Evolutionary conservation across 495 filamentous ascomycete genomes (phyloP).

Genomic region (Massariosphaeria phaeospora): DNA sequence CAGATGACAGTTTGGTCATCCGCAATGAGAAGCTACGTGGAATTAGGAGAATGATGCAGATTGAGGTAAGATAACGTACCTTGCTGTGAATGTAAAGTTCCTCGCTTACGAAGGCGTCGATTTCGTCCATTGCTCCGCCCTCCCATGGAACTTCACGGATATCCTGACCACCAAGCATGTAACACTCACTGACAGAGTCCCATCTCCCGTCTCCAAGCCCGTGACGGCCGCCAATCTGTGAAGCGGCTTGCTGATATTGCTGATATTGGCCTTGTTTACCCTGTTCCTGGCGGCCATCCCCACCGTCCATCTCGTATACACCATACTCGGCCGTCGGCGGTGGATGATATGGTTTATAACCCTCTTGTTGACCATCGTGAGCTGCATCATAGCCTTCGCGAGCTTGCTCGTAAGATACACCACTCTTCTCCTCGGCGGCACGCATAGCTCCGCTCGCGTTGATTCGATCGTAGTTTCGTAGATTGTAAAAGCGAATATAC

Average conservation of each 20-base stretch:
- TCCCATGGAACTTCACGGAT: constrained; percentile 78
- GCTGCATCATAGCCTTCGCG: constrained; percentile 59
- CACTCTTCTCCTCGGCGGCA: constrained; percentile 60
- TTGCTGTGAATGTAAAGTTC: constrained; percentile 94
- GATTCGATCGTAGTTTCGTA: constrained; percentile 88
- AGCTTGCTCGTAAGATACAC: constrained; percentile 70
- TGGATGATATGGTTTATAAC: constrained; percentile 28
- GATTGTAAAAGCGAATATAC: constrained; percentile 94
- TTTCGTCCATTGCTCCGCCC: constrained; percentile 61
- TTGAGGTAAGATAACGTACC: constrained; percentile 38
- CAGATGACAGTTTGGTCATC: constrained; percentile 86
- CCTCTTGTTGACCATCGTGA: constrained; percentile 13
- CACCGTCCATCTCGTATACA: constrained; percentile 29
- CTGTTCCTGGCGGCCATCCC: constrained; percentile 3
- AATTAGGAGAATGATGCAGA: not conserved
- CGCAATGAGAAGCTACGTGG: constrained; percentile 68
- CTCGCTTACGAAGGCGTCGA: constrained; percentile 86
- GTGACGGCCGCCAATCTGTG: constrained; percentile 35
- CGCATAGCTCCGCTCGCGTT: constrained; percentile 61
- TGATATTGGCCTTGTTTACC: constrained; percentile 39
- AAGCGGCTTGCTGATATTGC: constrained; percentile 65
- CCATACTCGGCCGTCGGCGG: constrained; percentile 19
- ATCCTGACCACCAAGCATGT: constrained; percentile 76
- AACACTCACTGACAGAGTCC: constrained; percentile 75
- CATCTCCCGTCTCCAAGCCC: constrained; percentile 52